Conservation (phyloP, 1,284 basidiomycete species). For the Cryptococcus floricola region DNA sequence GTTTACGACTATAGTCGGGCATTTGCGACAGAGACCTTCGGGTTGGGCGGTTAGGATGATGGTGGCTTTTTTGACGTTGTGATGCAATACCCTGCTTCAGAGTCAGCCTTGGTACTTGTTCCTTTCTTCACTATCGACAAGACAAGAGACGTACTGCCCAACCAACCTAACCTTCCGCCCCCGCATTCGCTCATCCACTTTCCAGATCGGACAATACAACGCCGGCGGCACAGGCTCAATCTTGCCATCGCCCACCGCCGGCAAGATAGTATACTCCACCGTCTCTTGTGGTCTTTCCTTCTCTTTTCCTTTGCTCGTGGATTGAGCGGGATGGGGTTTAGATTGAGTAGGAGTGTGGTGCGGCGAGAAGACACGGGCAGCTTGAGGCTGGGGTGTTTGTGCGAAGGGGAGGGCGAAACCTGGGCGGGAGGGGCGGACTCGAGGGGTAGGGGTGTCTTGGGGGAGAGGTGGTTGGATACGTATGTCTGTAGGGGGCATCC, state of each 20-base stretch:
- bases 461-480: no score
- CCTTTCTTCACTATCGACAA: neutral
- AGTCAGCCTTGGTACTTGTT: neutral
- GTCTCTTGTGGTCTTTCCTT: no score
- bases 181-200: neutral
- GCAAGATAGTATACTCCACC: no score
- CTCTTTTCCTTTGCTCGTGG: no score
- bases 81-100: conserved; percentile 8
- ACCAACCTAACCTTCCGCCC: conserved; percentile 23
- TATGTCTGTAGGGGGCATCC: no score
- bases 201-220: neutral
- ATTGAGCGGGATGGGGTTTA: no score
- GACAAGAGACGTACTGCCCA: conserved; percentile 22
- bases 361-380: no score
- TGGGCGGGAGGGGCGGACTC: no score
- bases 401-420: no score
- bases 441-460: no score
- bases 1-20: conserved; percentile 22
- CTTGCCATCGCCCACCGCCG: neutral
- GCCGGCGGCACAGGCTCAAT: neutral
- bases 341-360: no score
- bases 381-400: no score
- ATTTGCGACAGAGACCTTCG: neutral
- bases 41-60: conserved; percentile 7
- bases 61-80: conserved; percentile 8